These are phyloP conservation scores for Suhomyces kilbournensis DNA, from an alignment of 805 yeast genomes.

Conservation along the genomic window DNA sequence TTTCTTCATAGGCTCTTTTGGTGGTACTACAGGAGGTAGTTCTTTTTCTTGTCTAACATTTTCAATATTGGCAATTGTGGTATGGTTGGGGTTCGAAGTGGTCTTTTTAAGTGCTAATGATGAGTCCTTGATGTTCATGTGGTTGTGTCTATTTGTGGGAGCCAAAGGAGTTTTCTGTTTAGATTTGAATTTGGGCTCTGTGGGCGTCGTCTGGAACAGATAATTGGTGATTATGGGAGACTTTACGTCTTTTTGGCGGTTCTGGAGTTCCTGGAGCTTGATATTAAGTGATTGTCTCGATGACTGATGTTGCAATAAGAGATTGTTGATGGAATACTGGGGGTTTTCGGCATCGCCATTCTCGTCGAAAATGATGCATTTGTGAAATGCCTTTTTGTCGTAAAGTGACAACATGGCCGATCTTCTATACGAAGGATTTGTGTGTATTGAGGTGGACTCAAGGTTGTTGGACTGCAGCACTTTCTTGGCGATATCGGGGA, in stretches of 20 bases:
- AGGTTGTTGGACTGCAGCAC: conserved; percentile 31
- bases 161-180: conserved; percentile 4
- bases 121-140: conserved; percentile 39
- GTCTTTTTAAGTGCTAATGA: conserved; percentile 37
- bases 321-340: conserved; percentile 36
- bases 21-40: not conserved
- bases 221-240: conserved; percentile 5
- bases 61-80: not conserved
- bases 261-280: conserved; percentile 23
- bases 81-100: conserved; percentile 4
- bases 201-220: conserved; percentile 1
- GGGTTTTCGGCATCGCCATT: conserved; percentile 29
- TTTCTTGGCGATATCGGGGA: conserved; percentile 15
- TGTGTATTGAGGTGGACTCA: conserved; percentile 34
- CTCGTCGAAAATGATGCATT: conserved; percentile 31
- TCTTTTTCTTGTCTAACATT: not conserved
- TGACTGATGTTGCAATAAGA: conserved; percentile 37
- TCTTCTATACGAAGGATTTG: conserved; percentile 43
- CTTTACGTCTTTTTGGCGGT: conserved; percentile 4
- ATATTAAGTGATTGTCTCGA: conserved; percentile 31
- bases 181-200: not conserved
- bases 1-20: conserved; percentile 2
- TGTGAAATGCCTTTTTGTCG: conserved; percentile 36
- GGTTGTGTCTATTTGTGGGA: conserved; percentile 26
- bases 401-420: conserved; percentile 46